Conservation (phyloP, 352 stramenopile genomes). For the Pythium aquatile region DNA sequence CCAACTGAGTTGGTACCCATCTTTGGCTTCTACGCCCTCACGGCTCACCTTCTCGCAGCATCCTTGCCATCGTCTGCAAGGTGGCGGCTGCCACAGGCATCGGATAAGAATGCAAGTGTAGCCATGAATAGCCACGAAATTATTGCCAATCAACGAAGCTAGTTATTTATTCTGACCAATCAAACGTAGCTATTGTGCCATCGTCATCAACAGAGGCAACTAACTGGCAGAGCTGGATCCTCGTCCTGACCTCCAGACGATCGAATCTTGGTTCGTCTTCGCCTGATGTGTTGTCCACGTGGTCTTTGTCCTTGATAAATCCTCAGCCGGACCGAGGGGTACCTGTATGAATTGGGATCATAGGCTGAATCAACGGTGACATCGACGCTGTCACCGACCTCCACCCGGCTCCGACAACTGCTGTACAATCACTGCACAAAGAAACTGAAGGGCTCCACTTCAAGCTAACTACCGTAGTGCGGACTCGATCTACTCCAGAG, state of each 20-base stretch:
- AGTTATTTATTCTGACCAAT: not conserved
- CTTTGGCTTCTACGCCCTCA: too few relatives aligned
- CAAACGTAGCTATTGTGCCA: not conserved
- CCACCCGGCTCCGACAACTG: too few relatives aligned
- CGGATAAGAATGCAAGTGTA: constrained; percentile 5
- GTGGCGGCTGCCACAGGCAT: not conserved
- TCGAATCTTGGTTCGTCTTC: constrained; percentile 2
- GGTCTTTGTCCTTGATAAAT: not conserved
- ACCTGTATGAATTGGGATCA: too few relatives aligned
- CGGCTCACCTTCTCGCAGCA: too few relatives aligned
- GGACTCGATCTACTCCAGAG: too few relatives aligned
- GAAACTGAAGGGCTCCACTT: not conserved
- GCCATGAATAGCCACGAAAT: not conserved
- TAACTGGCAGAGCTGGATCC: too few relatives aligned
- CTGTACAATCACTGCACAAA: too few relatives aligned
- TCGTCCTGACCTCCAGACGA: not conserved
- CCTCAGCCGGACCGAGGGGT: not conserved
- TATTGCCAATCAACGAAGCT: not conserved
- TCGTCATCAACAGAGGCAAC: not conserved
- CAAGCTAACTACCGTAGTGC: not conserved
- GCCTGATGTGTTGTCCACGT: not conserved
- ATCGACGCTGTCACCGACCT: not conserved
- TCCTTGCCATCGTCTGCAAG: not conserved
- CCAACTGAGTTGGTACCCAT: not conserved
- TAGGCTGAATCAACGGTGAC: not conserved